Evolutionary conservation across 352 stramenopile species (phyloP).

Genomic region (Phytophthora nicotianae): DNA sequence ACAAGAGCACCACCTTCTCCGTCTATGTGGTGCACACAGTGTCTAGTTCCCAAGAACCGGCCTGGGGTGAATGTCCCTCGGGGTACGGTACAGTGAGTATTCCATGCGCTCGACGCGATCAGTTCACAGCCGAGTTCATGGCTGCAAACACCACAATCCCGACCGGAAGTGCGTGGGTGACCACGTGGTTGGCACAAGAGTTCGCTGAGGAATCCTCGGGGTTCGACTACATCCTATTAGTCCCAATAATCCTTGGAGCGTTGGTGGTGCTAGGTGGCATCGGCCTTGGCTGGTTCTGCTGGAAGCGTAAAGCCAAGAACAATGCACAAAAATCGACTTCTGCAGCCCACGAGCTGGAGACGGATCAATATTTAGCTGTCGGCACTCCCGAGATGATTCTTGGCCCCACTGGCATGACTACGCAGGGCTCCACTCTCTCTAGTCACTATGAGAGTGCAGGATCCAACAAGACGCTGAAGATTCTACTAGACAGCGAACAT

Average conservation of each 20-base stretch:
- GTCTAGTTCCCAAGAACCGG: slow-evolving; percentile 5
- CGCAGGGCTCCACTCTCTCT: background rate
- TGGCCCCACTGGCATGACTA: slow-evolving; percentile 6
- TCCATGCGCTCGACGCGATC: slow-evolving; percentile 13
- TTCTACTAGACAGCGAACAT: too few species aligned
- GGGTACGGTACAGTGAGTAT: slow-evolving; percentile 17
- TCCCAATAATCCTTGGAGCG: slow-evolving; percentile 29
- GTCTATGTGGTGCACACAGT: slow-evolving; percentile 35
- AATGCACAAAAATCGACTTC: slow-evolving; percentile 5
- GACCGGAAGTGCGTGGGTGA: slow-evolving; percentile 25
- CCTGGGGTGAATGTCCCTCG: slow-evolving; percentile 10
- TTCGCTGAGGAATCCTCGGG: slow-evolving; percentile 20
- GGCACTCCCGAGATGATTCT: slow-evolving; percentile 13
- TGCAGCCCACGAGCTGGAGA: slow-evolving; percentile 1
- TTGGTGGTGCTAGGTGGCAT: slow-evolving; percentile 11
- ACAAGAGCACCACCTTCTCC: slow-evolving; percentile 11
- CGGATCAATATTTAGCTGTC: slow-evolving; percentile 10
- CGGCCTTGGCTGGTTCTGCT: slow-evolving; percentile 30
- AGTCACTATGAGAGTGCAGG: too few species aligned
- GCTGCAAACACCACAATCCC: slow-evolving; percentile 21
- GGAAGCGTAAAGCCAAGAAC: slow-evolving; percentile 16
- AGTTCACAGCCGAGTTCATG: slow-evolving; percentile 24
- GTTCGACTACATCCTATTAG: slow-evolving; percentile 22
- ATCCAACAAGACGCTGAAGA: too few species aligned
- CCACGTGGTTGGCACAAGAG: slow-evolving; percentile 21